A percentile compares a stretch with the other conserved stretches of the same genome.
Conservation (phyloP, 257 asterid genomes). For the Ilex aquifolium region DNA sequence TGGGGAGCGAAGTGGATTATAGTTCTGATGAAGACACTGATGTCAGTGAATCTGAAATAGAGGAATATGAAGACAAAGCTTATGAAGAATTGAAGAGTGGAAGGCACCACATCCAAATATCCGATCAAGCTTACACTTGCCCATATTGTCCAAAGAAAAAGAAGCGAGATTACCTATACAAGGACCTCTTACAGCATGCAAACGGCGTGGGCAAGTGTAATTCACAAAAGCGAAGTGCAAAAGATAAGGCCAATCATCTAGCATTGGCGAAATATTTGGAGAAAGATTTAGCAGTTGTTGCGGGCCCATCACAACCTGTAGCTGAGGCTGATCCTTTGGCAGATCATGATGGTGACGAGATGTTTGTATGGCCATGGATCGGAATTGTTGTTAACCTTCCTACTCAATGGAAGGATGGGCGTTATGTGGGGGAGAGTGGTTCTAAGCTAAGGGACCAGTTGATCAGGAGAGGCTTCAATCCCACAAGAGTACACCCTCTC, state of each 20-base stretch:
- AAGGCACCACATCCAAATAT: conserved; percentile 40
- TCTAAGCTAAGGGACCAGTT: conserved; percentile 61
- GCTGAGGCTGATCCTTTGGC: conserved; percentile 28
- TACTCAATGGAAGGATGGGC: conserved; percentile 49
- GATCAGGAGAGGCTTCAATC: conserved; percentile 53
- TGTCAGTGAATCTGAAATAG: too few relatives aligned
- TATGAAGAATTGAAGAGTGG: conserved; percentile 53
- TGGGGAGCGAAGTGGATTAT: too few relatives aligned
- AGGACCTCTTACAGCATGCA: too few relatives aligned
- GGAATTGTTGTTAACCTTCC: conserved; percentile 68
- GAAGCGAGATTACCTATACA: conserved; percentile 34
- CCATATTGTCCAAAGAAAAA: conserved; percentile 68
- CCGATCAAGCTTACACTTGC: conserved; percentile 54
- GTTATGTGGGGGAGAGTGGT: conserved; percentile 72
- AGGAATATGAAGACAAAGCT: background rate
- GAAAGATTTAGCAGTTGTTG: conserved; percentile 13
- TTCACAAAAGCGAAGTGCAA: conserved; percentile 47
- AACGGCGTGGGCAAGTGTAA: conserved; percentile 33
- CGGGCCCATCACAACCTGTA: too few relatives aligned
- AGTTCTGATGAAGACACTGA: too few relatives aligned
- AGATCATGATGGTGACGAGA: conserved; percentile 55
- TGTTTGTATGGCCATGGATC: conserved; percentile 97
- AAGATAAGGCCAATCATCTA: conserved; percentile 66
- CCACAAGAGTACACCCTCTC: conserved; percentile 64
- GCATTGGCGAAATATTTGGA: conserved; percentile 63